phyloP scores from a whole-genome alignment of 2,329 filamentous ascomycete species.

The Fusarium metavorans region DNA sequence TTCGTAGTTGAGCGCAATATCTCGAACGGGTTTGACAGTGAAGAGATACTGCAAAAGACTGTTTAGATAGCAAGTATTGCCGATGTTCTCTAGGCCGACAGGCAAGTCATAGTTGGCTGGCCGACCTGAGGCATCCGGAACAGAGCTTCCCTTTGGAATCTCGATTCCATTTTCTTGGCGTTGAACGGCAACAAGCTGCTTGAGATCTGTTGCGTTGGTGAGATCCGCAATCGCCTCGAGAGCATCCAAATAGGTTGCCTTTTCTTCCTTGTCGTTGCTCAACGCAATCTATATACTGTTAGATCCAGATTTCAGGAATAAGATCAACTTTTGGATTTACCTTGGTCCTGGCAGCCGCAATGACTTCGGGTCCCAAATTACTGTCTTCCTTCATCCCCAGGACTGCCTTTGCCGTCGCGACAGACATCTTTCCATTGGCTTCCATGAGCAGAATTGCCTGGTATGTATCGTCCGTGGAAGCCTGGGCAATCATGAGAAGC shows the following conservation, averaged over 20 bases:
- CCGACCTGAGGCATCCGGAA: background rate
- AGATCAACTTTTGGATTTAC: slow-evolving; percentile 27
- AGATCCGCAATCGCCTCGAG: slow-evolving; percentile 52
- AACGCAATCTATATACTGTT: slow-evolving; percentile 42
- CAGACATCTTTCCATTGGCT: slow-evolving; percentile 51
- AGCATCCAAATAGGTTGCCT: slow-evolving; percentile 49
- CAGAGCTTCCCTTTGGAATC: slow-evolving; percentile 10
- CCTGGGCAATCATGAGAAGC: slow-evolving; percentile 50
- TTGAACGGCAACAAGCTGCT: slow-evolving; percentile 43
- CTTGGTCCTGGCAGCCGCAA: slow-evolving; percentile 45
- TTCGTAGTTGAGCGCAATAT: slow-evolving; percentile 83
- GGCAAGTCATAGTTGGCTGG: slow-evolving; percentile 69
- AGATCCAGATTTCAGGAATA: slow-evolving; percentile 7
- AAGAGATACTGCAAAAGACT: slow-evolving; percentile 96
- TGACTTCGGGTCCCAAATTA: slow-evolving; percentile 42
- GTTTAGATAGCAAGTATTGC: slow-evolving; percentile 98
- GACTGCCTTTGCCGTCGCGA: slow-evolving; percentile 49
- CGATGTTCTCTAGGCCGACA: slow-evolving; percentile 90
- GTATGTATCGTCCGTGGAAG: slow-evolving; percentile 51
- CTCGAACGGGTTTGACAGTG: slow-evolving; percentile 83
- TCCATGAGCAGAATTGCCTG: slow-evolving; percentile 51
- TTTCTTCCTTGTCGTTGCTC: slow-evolving; percentile 46
- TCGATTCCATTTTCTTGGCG: slow-evolving; percentile 43
- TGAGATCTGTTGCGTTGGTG: slow-evolving; percentile 45
- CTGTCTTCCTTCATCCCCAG: slow-evolving; percentile 44